Base-by-base conservation (phyloP, 2,329 filamentous ascomycete genomes). In the Cordyceps javanica region DNA sequence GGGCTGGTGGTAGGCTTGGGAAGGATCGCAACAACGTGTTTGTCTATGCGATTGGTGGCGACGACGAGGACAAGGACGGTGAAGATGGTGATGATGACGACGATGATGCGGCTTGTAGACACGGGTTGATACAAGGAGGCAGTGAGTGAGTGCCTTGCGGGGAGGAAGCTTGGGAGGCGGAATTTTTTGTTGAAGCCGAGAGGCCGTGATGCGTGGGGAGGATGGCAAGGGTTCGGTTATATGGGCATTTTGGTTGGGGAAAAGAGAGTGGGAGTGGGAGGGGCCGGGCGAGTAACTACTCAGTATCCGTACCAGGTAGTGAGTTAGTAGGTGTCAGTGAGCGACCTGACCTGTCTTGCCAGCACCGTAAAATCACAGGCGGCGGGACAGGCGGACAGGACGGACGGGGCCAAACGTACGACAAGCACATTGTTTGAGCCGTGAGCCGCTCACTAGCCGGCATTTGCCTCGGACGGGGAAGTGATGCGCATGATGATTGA, bases 141-240 rank as follows among this genome's bases (percentile, higher is more conserved):
- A 48, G 26, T 48, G 28, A 23, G 19, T 8, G 14, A 30, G n/a
- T 9, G 19, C 23, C 25, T 11, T 19, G 32, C 25, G 49, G 14
- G 16, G 14, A 26, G 49, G 16, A 28, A 52, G 34, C 13, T 50
- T 53, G 38, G 5, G 38, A 45, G 16, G 52, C 30, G 10, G 28
- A 21, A 13, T 26, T 38, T 48, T 55, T 55, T 55, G 53, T 55
- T 55, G 53, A 55, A 55, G 53, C 53, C 52, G 53, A 55, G 53
- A 23, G 53, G 23, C 28, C 30, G 41, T 25, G 39, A 54, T 9
- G 30, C 51, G 39, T 36, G 51, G 39, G 39, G 51, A 54, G 25
- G 28, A 16, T 9, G 21, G 30, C 3, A 34, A 28, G 34, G 23
- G 32, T 48, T 48, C 53, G 53, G 42, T 39, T 55, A 48, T 25